Evolutionary conservation across 257 asterid species (phyloP).

Genomic region (Rubia yunnanensis): DNA sequence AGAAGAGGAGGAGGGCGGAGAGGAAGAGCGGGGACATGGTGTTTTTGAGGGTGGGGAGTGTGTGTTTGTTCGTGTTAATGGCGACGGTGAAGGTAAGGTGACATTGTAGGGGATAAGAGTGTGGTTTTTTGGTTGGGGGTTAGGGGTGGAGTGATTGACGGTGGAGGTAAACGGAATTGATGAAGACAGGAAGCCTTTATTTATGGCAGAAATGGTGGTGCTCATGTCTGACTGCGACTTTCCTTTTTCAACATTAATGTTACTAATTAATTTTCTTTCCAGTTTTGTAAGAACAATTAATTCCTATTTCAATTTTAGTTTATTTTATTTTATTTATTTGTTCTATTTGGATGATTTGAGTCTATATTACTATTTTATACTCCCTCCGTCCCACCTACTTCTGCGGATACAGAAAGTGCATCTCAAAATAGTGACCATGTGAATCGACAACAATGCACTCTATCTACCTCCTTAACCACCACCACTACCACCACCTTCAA

Average conservation of each 20-base stretch:
- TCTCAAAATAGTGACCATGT: too few species aligned
- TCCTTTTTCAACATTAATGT: not conserved
- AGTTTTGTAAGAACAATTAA: too few species aligned
- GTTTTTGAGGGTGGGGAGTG: not conserved
- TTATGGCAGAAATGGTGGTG: slow-evolving; percentile 10
- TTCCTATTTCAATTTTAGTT: too few species aligned
- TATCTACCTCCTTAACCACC: too few species aligned
- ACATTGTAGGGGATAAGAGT: not conserved
- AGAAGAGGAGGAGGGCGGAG: not conserved
- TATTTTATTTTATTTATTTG: too few species aligned
- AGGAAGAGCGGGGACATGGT: slow-evolving; percentile 5
- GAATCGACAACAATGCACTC: too few species aligned
- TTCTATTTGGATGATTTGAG: too few species aligned
- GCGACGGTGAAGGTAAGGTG: not conserved
- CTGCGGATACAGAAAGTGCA: too few species aligned
- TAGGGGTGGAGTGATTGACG: slow-evolving; percentile 21
- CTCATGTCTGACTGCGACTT: not conserved
- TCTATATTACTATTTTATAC: too few species aligned
- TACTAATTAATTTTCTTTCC: too few species aligned
- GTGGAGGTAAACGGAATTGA: slow-evolving; percentile 19
- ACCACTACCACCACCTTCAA: too few species aligned
- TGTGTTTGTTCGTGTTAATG: slow-evolving; percentile 2
- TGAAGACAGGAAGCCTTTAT: slow-evolving; percentile 9
- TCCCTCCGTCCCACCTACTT: too few species aligned
- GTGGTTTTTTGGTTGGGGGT: not conserved